Evolutionary conservation across 129 eudicot species (phyloP).

Genomic region (Tagetes patula): DNA sequence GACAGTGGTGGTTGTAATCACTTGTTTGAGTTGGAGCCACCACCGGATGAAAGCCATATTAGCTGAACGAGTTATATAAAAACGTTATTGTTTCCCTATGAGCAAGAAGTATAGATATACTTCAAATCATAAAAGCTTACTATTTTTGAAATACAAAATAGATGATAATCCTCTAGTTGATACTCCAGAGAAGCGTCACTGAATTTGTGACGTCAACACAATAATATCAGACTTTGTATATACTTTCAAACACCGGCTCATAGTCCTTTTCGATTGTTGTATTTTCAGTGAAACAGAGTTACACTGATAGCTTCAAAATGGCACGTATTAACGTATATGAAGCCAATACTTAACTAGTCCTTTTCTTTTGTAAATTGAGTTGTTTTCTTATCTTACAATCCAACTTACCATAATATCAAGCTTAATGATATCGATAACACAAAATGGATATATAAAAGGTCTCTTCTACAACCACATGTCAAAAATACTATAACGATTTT

Average conservation of each 20-base stretch:
- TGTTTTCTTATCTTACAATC: not conserved
- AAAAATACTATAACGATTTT: not conserved
- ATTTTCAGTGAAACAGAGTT: not conserved
- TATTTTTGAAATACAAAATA: not conserved
- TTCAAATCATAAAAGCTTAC: slow-evolving; percentile 11
- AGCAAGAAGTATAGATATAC: not conserved
- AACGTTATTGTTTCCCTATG: not conserved
- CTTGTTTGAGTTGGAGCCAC: not conserved
- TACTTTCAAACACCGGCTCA: not conserved
- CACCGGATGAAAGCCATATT: not conserved
- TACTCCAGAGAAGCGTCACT: not conserved
- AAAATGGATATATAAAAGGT: not conserved
- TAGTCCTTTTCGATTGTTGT: not conserved
- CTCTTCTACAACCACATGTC: slow-evolving; percentile 2
- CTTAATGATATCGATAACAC: not conserved
- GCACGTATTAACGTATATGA: not conserved
- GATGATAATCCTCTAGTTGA: not conserved
- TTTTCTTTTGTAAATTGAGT: not conserved
- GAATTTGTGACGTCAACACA: not conserved
- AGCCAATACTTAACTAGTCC: not conserved
- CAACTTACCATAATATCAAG: not conserved
- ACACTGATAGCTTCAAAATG: not conserved
- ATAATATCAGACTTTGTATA: not conserved
- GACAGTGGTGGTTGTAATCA: not conserved
- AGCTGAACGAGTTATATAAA: not conserved